phyloP scores from a whole-genome alignment of 192 early-diverging fungal species.

The Rhizophagus clarus region DNA sequence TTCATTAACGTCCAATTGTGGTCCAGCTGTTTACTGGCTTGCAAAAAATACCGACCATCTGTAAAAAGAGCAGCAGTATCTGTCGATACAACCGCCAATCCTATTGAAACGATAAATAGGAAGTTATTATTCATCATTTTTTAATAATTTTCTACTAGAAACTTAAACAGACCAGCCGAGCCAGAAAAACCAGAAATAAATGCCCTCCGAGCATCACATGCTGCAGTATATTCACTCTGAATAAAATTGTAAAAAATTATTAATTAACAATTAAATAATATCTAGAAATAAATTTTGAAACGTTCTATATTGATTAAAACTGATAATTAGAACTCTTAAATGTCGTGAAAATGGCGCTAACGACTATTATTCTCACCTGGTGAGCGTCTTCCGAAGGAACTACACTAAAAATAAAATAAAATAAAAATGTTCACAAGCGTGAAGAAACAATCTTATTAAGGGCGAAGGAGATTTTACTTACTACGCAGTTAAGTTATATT shows the following conservation, averaged over 20 bases:
- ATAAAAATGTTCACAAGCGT: background rate
- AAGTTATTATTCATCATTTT: background rate
- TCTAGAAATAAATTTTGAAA: background rate
- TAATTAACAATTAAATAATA: background rate
- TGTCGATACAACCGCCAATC: constrained; percentile 81
- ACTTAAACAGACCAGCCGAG: constrained; percentile 73
- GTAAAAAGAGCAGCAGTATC: constrained; percentile 89
- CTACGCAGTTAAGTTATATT: constrained; percentile 37
- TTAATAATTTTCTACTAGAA: constrained; percentile 11
- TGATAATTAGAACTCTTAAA: background rate
- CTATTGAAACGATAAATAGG: constrained; percentile 35
- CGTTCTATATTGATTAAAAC: background rate
- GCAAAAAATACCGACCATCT: constrained; percentile 97
- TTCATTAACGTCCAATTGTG: constrained; percentile 95
- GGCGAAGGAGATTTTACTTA: constrained; percentile 15
- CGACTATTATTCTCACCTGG: constrained; percentile 59
- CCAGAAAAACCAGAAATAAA: constrained; percentile 96
- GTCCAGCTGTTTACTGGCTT: constrained; percentile 91
- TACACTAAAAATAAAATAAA: constrained; percentile 56
- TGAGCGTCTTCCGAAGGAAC: constrained; percentile 97
- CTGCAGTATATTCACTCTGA: constrained; percentile 95
- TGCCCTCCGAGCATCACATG: constrained; percentile 82
- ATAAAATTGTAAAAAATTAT: background rate
- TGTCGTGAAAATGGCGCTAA: too few species aligned
- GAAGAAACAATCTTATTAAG: background rate